Base-by-base conservation (phyloP, 1,284 basidiomycete species). In the Ustilago xerochloae region DNA sequence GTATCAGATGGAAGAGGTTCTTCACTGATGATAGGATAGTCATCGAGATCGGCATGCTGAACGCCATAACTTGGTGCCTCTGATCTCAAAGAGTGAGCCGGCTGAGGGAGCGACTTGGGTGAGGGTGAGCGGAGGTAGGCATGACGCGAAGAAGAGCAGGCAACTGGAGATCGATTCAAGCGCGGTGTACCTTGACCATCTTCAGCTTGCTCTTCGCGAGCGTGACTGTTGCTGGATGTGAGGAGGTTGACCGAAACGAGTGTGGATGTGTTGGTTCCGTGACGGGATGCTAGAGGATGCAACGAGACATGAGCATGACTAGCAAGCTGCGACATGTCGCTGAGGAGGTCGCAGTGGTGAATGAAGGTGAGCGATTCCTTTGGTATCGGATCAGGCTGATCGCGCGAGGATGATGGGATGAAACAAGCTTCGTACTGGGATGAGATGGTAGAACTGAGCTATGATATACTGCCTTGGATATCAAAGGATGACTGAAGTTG, bases 201-300 rank as follows among this genome's bases (percentile, higher is more conserved):
- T 26, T 67, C 51, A 32, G 52, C 32, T 49, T 30, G 49, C 22
- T 63, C 50, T 13, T 64, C 45, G 22, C 22, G 50, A 24, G 41
- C 20, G 20, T 45, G 43, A 49, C 22, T 20, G 33, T 20, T 18
- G 22, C 18, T 47, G 8, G 12, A 30, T 24, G 55, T 33, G 3
- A 66, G 57, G 4, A 75, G 26, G 22, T 78, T 56, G 24, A 81
- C 67, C 3, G 71, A 48, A 13, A 80, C 77, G 16, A 77, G 30
- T 0, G 78, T 80, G 24, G 78, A 63, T 20, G 74, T 63, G 43
- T 66, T 49, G 30, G 53, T 50, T 15, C 79, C 78, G 33, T 67
- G 71, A 24, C 79, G 69, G 16, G 73, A 75, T 12, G 78, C 78
- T 45, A 81, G 33, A 15, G 79, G 79, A 43, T 81, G 79, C 32